Conservation (phyloP, 2,329 filamentous ascomycete species). For the Curvularia sp. region DNA sequence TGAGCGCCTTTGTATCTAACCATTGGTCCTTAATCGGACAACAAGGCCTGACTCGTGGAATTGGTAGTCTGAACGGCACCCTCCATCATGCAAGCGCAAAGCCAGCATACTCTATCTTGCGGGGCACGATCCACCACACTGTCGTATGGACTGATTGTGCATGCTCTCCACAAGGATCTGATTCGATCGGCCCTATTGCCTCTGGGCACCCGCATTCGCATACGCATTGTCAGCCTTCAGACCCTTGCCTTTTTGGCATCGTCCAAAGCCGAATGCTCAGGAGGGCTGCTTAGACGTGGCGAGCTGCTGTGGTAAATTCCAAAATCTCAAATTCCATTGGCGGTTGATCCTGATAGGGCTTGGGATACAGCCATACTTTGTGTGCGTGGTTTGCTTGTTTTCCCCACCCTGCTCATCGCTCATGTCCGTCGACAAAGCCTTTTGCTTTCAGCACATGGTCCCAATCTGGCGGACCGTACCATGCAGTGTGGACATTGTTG, state of each 20-base stretch:
- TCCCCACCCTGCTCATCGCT: constrained; percentile 24
- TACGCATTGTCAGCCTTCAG: background rate
- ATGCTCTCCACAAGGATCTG: constrained; percentile 19
- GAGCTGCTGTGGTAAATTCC: constrained; percentile 13
- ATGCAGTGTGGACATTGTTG: constrained; percentile 22
- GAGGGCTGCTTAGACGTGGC: constrained; percentile 12
- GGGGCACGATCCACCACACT: constrained; percentile 6
- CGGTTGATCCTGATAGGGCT: constrained; percentile 7
- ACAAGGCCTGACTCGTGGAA: constrained; percentile 10
- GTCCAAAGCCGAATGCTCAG: constrained; percentile 12
- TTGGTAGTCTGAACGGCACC: background rate
- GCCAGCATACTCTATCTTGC: constrained; percentile 3
- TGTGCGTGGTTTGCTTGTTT: constrained; percentile 11
- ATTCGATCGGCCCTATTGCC: constrained; percentile 12
- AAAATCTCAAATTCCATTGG: constrained; percentile 16
- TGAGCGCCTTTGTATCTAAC: constrained; percentile 3
- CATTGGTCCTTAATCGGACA: constrained; percentile 4
- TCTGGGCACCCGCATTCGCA: constrained; percentile 5
- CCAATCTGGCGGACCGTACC: constrained; percentile 13
- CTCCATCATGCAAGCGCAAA: constrained; percentile 5
- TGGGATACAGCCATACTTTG: constrained; percentile 13
- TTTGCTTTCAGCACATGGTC: constrained; percentile 17
- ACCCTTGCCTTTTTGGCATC: background rate
- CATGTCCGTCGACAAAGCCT: constrained; percentile 34
- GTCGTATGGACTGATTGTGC: constrained; percentile 11